A percentile compares a stretch with the other conserved stretches of the same genome.
These are phyloP conservation scores for Pichia sp. DNA, from an alignment of 1,139 yeast species.

Conservation along the genomic window DNA sequence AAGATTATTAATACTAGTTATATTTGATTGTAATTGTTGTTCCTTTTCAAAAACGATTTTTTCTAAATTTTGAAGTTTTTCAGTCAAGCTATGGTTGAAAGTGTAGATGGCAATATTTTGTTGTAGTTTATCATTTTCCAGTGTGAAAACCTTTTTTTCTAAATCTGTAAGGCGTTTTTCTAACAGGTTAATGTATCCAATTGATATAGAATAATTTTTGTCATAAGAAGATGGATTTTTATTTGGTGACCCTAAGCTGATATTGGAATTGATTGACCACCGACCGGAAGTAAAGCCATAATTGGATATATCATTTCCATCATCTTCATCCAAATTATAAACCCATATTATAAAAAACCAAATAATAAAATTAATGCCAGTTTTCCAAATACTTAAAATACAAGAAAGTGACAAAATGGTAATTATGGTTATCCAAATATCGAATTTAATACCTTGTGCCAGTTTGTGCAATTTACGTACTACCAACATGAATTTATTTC, in stretches of 20 bases:
- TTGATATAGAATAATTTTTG: not conserved
- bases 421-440: slow-evolving; percentile 10
- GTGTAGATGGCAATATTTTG: slow-evolving; percentile 12
- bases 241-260: not conserved
- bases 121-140: slow-evolving; percentile 11
- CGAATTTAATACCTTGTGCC: slow-evolving; percentile 3
- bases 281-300: not conserved
- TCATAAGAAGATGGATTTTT: not conserved
- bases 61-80: slow-evolving; percentile 11
- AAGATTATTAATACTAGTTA: not conserved
- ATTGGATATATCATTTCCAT: not conserved
- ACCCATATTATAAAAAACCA: slow-evolving; percentile 14
- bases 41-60: not conserved
- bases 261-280: not conserved
- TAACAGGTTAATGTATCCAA: slow-evolving; percentile 1
- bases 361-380: slow-evolving; percentile 6
- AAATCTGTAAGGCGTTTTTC: slow-evolving; percentile 7
- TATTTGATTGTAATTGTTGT: not conserved
- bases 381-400: slow-evolving; percentile 10
- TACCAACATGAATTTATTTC: slow-evolving; percentile 2
- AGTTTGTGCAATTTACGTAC: not conserved
- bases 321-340: slow-evolving; percentile 9
- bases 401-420: slow-evolving; percentile 7
- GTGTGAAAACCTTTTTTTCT: slow-evolving; percentile 1
- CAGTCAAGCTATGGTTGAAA: slow-evolving; percentile 10